A percentile compares a stretch with the other conserved stretches of the same genome.
Conservation (phyloP, 192 early-diverging fungal species). For the Coemansia sp. region DNA sequence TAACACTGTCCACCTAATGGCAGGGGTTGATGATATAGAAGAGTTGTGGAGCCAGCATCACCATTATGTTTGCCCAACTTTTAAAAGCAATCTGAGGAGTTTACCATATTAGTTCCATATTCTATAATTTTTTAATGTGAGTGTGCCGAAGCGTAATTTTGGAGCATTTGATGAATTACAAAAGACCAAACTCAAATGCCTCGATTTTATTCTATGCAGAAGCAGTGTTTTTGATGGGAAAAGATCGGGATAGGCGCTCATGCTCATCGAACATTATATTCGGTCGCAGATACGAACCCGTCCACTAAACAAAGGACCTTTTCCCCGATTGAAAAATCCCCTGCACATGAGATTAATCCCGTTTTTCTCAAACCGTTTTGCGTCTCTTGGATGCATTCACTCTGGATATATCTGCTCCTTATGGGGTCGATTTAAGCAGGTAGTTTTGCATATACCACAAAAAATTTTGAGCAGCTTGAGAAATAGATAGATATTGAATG, state of each 20-base stretch:
- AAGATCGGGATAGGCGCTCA: constrained; percentile 11
- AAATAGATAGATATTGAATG: no score
- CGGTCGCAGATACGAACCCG: constrained; percentile 18
- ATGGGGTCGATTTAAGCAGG: no score
- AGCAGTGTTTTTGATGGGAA: background rate
- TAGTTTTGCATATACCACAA: no score
- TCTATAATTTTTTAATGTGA: background rate
- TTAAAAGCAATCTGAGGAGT: constrained; percentile 12
- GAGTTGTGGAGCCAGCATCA: constrained; percentile 13
- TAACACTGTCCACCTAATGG: constrained; percentile 5
- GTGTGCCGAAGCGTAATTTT: constrained; percentile 21
- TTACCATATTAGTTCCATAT: background rate
- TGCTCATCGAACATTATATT: constrained; percentile 4
- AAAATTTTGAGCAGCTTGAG: no score
- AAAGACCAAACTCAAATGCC: constrained; percentile 25
- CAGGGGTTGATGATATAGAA: constrained; percentile 8
- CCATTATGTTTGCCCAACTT: constrained; percentile 14
- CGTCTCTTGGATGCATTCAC: no score
- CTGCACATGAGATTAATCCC: background rate
- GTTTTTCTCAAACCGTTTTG: background rate
- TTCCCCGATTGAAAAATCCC: background rate
- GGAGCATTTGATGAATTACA: constrained; percentile 5
- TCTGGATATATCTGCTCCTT: no score
- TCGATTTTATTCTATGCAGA: constrained; percentile 14
- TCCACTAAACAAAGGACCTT: constrained; percentile 3